These are phyloP conservation scores for Isatis lusitanica DNA, from an alignment of 441 rosid genomes.

Conservation along the genomic window DNA sequence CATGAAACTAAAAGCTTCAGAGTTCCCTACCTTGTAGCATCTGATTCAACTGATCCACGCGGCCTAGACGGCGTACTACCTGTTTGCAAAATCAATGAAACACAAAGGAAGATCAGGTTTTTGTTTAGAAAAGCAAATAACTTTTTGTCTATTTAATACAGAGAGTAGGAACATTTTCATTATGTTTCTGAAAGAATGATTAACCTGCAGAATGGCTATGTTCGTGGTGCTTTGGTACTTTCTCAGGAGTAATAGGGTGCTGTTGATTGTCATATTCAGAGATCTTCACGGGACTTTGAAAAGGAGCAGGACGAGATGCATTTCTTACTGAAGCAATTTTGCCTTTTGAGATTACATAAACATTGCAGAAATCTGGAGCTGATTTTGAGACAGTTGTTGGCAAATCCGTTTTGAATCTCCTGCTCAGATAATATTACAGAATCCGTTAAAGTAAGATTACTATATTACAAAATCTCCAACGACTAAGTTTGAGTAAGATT, in stretches of 20 bases:
- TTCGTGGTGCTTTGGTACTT: conserved; percentile 14
- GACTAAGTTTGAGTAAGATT: conserved; percentile 47
- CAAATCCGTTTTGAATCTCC: conserved; percentile 72
- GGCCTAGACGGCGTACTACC: conserved; percentile 44
- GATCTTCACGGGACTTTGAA: conserved; percentile 42
- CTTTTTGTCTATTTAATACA: too few species aligned
- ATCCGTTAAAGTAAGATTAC: not conserved
- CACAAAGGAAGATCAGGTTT: not conserved
- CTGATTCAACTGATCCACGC: conserved; percentile 46
- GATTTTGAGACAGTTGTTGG: conserved; percentile 62
- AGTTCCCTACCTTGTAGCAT: conserved; percentile 9
- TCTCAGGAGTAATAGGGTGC: conserved; percentile 31
- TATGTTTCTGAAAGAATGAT: conserved; percentile 1
- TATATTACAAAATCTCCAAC: conserved; percentile 49
- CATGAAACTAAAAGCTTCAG: conserved; percentile 18
- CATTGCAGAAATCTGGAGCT: conserved; percentile 91
- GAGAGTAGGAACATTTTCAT: too few species aligned
- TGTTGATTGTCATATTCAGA: conserved; percentile 43
- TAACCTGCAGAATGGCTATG: conserved; percentile 49
- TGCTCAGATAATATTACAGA: conserved; percentile 25
- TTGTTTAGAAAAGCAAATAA: not conserved
- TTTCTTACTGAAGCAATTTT: conserved; percentile 63
- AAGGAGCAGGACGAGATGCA: conserved; percentile 80
- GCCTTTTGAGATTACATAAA: conserved; percentile 76
- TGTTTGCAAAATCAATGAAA: conserved; percentile 14